Conservation (phyloP, 2,329 filamentous ascomycete genomes). For the Domatiomyces catenatus region DNA sequence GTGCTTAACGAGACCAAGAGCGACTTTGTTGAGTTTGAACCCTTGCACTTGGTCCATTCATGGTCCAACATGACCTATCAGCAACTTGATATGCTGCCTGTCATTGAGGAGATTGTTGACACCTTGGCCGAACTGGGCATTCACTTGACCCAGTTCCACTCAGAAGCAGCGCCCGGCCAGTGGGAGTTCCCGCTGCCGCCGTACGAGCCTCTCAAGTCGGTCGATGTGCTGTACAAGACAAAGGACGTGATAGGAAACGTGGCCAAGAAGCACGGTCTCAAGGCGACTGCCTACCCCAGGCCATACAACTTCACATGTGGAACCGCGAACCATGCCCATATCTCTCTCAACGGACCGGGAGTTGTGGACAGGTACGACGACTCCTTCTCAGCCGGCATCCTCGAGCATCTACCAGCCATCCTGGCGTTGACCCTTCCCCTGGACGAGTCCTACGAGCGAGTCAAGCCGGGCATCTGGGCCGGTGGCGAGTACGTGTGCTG, state of each 20-base stretch:
- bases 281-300: slow-evolving; percentile 60
- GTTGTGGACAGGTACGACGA: slow-evolving; percentile 29
- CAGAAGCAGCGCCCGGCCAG: slow-evolving; percentile 58
- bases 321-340: slow-evolving; percentile 54
- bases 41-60: slow-evolving; percentile 49
- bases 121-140: slow-evolving; percentile 48
- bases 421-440: slow-evolving; percentile 54
- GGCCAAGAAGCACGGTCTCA: slow-evolving; percentile 46
- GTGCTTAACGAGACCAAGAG: slow-evolving; percentile 18
- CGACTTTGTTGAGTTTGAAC: slow-evolving; percentile 23
- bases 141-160: slow-evolving; percentile 55
- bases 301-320: slow-evolving; percentile 45
- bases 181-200: slow-evolving; percentile 62
- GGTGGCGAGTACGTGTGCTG: slow-evolving; percentile 66
- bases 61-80: slow-evolving; percentile 55
- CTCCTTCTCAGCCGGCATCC: slow-evolving; percentile 56
- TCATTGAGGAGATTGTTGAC: slow-evolving; percentile 51
- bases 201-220: slow-evolving; percentile 46
- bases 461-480: slow-evolving; percentile 56
- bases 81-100: slow-evolving; percentile 38
- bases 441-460: slow-evolving; percentile 51
- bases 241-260: slow-evolving; percentile 53
- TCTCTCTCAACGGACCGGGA: slow-evolving; percentile 43
- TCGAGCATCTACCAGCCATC: slow-evolving; percentile 51
- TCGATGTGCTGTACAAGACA: slow-evolving; percentile 56